These are phyloP conservation scores for Capniomyces stellatus DNA, from an alignment of 371 early-diverging fungal genomes.

Conservation along the genomic window DNA sequence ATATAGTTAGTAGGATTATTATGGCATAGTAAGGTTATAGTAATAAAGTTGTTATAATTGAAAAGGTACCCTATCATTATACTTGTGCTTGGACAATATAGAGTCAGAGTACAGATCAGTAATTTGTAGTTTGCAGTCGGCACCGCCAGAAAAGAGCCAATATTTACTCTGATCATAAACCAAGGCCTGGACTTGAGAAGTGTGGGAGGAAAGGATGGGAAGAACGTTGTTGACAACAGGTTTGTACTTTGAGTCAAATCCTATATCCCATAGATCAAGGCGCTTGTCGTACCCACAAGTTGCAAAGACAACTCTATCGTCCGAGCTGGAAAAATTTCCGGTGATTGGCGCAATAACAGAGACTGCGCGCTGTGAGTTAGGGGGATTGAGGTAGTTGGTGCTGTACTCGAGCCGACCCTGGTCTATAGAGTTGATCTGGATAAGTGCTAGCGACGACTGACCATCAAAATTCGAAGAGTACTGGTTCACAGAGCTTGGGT, in stretches of 20 bases:
- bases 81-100: not conserved
- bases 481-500: not conserved
- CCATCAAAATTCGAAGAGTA: not conserved
- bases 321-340: not conserved
- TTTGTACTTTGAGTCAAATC: not conserved
- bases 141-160: constrained; percentile 1
- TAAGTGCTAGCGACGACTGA: not conserved
- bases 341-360: not conserved
- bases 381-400: not conserved
- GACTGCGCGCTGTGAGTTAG: not conserved
- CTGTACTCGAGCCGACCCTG: not conserved
- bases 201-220: not conserved
- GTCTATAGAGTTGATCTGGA: not conserved
- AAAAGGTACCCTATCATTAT: constrained; percentile 2
- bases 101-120: constrained; percentile 1
- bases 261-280: not conserved
- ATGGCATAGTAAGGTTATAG: not conserved
- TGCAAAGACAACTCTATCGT: not conserved
- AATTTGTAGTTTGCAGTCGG: constrained; percentile 2
- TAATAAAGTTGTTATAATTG: not conserved
- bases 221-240: not conserved
- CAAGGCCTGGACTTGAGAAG: not conserved
- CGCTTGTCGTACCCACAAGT: not conserved
- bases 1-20: not conserved
- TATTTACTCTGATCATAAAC: not conserved